Percentiles rank a stretch among this genome's conserved stretches.
Evolutionary conservation across 768 basidiomycete species (phyloP).

Genomic region (Tylopilus sp.): DNA sequence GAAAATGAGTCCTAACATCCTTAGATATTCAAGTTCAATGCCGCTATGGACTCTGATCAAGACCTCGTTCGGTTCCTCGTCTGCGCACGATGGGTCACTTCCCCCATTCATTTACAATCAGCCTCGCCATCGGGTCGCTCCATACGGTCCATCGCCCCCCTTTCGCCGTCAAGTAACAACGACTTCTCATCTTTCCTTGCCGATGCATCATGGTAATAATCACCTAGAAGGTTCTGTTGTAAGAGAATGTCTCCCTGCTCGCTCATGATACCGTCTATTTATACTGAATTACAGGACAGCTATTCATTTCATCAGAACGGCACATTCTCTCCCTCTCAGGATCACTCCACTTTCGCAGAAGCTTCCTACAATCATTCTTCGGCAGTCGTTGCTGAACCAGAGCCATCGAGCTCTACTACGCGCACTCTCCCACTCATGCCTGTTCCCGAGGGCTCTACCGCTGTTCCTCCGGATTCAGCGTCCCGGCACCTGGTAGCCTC

Average conservation of each 20-base stretch:
- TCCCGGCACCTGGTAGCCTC: not conserved
- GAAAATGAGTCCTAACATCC: too few relatives aligned
- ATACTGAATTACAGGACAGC: too few relatives aligned
- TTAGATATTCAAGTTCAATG: too few relatives aligned
- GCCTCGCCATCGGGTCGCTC: not conserved
- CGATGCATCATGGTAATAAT: accelerated
- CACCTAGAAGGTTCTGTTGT: too few relatives aligned
- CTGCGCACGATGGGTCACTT: accelerated
- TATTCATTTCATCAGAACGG: not conserved
- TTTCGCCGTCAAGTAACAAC: not conserved
- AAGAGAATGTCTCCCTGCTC: too few relatives aligned
- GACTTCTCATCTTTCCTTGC: accelerated
- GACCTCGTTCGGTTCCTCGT: too few relatives aligned
- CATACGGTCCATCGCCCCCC: not conserved
- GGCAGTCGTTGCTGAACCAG: not conserved
- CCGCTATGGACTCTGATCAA: not conserved
- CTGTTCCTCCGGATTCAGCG: not conserved
- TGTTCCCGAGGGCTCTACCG: not conserved
- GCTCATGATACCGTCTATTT: too few relatives aligned
- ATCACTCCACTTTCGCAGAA: too few relatives aligned
- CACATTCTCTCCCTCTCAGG: too few relatives aligned
- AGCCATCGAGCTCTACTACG: not conserved
- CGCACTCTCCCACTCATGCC: not conserved
- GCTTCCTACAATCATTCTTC: not conserved
- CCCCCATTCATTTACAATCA: not conserved